Evolutionary conservation across 2,329 filamentous ascomycete species (phyloP).

Genomic region (Pseudocercospora crystallina): DNA sequence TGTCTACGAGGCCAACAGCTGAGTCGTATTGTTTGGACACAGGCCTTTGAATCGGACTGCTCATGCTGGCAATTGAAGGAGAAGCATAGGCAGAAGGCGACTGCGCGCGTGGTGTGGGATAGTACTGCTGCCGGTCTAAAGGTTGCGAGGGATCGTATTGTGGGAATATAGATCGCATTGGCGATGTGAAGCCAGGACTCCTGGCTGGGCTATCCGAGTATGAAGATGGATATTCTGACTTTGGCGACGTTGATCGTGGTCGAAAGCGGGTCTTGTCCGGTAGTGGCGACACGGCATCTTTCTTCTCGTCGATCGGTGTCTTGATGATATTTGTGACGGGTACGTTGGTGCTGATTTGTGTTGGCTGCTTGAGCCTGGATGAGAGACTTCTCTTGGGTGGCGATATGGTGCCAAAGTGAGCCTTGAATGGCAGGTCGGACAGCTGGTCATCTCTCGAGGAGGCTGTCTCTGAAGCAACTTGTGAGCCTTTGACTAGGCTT

Average conservation of each 20-base stretch:
- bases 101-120: conserved; percentile 57
- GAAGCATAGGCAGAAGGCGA: conserved; percentile 59
- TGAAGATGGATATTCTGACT: neutral
- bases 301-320: conserved; percentile 19
- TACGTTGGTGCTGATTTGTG: conserved; percentile 5
- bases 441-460: conserved; percentile 25
- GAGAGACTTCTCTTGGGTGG: conserved; percentile 16
- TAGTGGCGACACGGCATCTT: conserved; percentile 28
- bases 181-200: conserved; percentile 30
- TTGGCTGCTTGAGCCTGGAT: conserved; percentile 16
- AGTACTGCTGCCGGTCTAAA: conserved; percentile 68
- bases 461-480: conserved; percentile 9
- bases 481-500: conserved; percentile 14
- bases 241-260: conserved; percentile 11
- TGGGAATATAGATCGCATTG: conserved; percentile 73
- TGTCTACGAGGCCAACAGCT: conserved; percentile 29
- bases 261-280: conserved; percentile 26
- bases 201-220: conserved; percentile 3
- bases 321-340: conserved; percentile 2
- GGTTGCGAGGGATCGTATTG: conserved; percentile 68
- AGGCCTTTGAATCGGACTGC: conserved; percentile 30
- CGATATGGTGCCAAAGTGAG: conserved; percentile 22
- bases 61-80: conserved; percentile 63
- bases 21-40: conserved; percentile 30
- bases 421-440: conserved; percentile 27